These are phyloP conservation scores for Tuber umbilicatum DNA, from an alignment of 495 filamentous ascomycete genomes.

Conservation along the genomic window DNA sequence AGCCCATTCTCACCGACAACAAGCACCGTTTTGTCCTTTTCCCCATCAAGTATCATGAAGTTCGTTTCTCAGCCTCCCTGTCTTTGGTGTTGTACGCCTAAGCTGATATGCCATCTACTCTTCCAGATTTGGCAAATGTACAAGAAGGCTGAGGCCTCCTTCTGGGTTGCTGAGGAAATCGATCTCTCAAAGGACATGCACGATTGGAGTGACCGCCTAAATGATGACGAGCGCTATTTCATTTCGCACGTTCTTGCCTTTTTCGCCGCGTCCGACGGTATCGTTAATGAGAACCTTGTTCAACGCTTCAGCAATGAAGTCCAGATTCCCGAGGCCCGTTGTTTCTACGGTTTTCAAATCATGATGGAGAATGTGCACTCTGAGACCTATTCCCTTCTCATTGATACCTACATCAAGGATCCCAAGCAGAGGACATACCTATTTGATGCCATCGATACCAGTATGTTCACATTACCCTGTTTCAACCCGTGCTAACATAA, in stretches of 20 bases:
- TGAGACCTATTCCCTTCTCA: slow-evolving; percentile 97
- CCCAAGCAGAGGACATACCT: slow-evolving; percentile 89
- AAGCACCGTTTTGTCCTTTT: slow-evolving; percentile 94
- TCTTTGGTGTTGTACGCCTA: neutral
- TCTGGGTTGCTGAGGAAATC: slow-evolving; percentile 99
- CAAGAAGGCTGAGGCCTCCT: slow-evolving; percentile 99
- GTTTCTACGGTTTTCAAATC: slow-evolving; percentile 99
- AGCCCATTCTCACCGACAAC: slow-evolving; percentile 94
- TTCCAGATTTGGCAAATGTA: slow-evolving; percentile 99
- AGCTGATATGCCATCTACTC: slow-evolving; percentile 13
- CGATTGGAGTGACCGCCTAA: slow-evolving; percentile 97
- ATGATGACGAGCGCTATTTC: slow-evolving; percentile 96
- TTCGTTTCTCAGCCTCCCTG: slow-evolving; percentile 50
- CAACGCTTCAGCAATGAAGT: slow-evolving; percentile 97
- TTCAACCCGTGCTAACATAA: slow-evolving; percentile 29
- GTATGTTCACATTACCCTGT: slow-evolving; percentile 46
- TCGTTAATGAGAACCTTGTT: slow-evolving; percentile 98
- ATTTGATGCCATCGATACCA: slow-evolving; percentile 98
- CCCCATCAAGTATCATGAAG: slow-evolving; percentile 99
- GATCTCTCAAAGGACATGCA: slow-evolving; percentile 97
- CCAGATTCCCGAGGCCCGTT: slow-evolving; percentile 94
- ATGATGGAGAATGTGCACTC: slow-evolving; percentile 99
- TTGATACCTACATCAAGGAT: slow-evolving; percentile 99
- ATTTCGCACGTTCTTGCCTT: slow-evolving; percentile 97
- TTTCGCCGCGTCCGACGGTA: slow-evolving; percentile 98